Conservation (phyloP, 257 asterid species). For the Fraxinus quadrangulata region DNA sequence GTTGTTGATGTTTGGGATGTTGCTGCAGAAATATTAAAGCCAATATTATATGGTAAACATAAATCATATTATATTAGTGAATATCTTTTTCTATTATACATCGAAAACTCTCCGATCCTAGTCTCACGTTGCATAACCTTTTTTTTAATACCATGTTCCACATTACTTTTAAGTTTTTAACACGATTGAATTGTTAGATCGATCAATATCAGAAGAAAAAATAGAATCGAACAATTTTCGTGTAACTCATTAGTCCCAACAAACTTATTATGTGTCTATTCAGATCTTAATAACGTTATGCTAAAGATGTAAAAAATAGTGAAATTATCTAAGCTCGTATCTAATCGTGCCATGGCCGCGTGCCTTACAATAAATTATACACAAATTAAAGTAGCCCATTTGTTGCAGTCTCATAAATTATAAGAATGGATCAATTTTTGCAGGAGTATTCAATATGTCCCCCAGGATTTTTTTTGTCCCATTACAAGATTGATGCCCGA, state of each 20-base stretch:
- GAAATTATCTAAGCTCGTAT: too few species aligned
- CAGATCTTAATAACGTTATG: too few species aligned
- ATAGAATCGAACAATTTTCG: too few species aligned
- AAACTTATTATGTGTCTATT: too few species aligned
- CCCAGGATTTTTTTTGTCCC: slow-evolving; percentile 80
- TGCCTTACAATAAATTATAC: too few species aligned
- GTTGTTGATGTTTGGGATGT: slow-evolving; percentile 48
- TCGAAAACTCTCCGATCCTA: not conserved
- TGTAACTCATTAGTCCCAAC: too few species aligned
- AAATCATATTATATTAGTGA: not conserved
- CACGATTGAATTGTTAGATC: not conserved
- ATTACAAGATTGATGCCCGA: slow-evolving; percentile 74
- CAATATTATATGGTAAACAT: slow-evolving; percentile 68
- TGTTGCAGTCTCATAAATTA: not conserved
- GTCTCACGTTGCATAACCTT: too few species aligned
- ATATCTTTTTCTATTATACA: not conserved
- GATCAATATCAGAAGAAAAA: not conserved
- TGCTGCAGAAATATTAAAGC: slow-evolving; percentile 80
- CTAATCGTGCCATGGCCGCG: too few species aligned
- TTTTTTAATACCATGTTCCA: too few species aligned
- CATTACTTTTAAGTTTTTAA: too few species aligned
- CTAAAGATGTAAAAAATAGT: too few species aligned
- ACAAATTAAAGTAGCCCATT: too few species aligned
- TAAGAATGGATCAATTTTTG: not conserved
- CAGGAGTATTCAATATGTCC: slow-evolving; percentile 96